These are phyloP conservation scores for Themeda triandra DNA, from an alignment of 176 grass and related monocot genomes.

Conservation along the genomic window DNA sequence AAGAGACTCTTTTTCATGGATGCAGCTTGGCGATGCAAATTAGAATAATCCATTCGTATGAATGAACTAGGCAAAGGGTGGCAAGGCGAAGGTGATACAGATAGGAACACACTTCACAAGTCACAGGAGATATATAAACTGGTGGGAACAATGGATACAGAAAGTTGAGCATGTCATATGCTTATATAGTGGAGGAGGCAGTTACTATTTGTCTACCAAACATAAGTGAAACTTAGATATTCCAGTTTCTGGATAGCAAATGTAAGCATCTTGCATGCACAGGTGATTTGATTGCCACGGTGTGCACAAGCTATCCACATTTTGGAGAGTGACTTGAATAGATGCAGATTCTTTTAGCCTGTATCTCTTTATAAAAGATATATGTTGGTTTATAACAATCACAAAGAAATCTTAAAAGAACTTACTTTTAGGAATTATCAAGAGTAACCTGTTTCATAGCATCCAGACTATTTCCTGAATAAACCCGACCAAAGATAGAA, in stretches of 20 bases:
- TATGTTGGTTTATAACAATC: conserved; percentile 16
- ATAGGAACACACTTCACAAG: conserved; percentile 31
- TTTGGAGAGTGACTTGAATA: conserved; percentile 54
- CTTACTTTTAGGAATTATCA: neutral
- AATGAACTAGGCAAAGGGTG: conserved; percentile 29
- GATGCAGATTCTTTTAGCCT: conserved; percentile 47
- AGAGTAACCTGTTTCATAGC: conserved; percentile 1
- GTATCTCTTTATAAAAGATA: conserved; percentile 31
- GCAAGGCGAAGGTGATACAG: conserved; percentile 18
- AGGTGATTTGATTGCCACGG: conserved; percentile 66
- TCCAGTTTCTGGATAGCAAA: conserved; percentile 52
- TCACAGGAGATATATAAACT: conserved; percentile 31
- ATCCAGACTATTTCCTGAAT: conserved; percentile 5
- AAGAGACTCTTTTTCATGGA: conserved; percentile 83
- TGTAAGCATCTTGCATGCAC: conserved; percentile 41
- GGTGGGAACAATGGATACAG: conserved; percentile 11
- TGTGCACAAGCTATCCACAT: conserved; percentile 59
- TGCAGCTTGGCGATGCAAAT: conserved; percentile 74
- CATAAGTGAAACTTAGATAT: conserved; percentile 54
- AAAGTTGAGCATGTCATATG: conserved; percentile 19
- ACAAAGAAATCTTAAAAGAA: conserved; percentile 14
- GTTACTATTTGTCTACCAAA: conserved; percentile 37
- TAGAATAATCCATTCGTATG: conserved; percentile 72
- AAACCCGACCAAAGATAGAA: conserved; percentile 10
- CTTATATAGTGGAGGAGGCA: conserved; percentile 68